Evolutionary conservation across 225 moss, liverwort and hornwort genomes (phyloP).

Genomic region (Marchantia paleacea): DNA sequence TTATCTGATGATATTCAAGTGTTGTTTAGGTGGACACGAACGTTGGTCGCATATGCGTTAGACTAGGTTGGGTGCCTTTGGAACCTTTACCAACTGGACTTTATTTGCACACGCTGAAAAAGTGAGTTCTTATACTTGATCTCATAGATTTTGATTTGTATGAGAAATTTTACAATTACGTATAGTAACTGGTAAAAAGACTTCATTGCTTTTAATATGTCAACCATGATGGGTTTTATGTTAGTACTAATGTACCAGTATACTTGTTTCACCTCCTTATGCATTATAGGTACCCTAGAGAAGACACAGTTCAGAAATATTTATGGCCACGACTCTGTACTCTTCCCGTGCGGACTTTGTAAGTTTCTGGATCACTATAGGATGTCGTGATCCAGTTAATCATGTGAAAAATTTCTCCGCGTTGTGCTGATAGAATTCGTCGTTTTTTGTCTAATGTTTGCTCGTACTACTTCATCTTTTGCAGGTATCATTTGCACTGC

Average conservation of each 20-base stretch:
- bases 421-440: not conserved
- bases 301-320: conserved; percentile 81
- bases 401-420: too few relatives aligned
- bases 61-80: conserved; percentile 93
- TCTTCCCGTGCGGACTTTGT: conserved; percentile 81
- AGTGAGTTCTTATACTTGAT: conserved; percentile 46
- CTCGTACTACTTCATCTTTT: not conserved
- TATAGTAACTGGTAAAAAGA: too few relatives aligned
- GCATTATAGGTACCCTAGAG: conserved; percentile 68
- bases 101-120: conserved; percentile 67
- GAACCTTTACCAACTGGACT: conserved; percentile 69
- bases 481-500: conserved; percentile 92
- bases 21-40: conserved; percentile 75
- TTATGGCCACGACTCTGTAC: conserved; percentile 87
- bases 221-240: not conserved
- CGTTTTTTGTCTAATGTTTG: not conserved
- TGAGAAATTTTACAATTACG: too few relatives aligned
- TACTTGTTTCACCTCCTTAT: not conserved
- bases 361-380: conserved; percentile 24
- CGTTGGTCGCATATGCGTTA: conserved; percentile 84
- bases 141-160: too few relatives aligned
- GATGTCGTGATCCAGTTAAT: too few relatives aligned
- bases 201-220: too few relatives aligned
- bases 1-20: not conserved
- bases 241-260: too few relatives aligned